phyloP scores from a whole-genome alignment of 2,329 filamentous ascomycete genomes.

The Scedosporium boydii region DNA sequence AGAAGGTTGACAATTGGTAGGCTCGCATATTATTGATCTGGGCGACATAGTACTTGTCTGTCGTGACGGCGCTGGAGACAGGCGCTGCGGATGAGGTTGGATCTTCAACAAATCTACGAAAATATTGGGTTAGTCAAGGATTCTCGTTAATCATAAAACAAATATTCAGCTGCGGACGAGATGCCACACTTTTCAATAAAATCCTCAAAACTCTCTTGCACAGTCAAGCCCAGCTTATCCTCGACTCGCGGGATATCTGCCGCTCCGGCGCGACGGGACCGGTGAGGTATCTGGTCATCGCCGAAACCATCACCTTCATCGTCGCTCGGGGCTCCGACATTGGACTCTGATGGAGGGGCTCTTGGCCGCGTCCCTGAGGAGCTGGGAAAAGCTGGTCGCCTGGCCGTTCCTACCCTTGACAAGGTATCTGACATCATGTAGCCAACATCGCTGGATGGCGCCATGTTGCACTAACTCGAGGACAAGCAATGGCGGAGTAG shows the following conservation, averaged over 20 bases:
- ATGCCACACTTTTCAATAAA: conserved; percentile 64
- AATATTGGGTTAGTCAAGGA: conserved; percentile 3
- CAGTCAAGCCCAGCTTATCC: conserved; percentile 64
- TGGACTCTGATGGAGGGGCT: conserved; percentile 51
- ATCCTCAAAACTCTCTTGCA: conserved; percentile 67
- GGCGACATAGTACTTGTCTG: conserved; percentile 76
- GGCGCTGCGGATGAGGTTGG: conserved; percentile 53
- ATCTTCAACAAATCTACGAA: conserved; percentile 55
- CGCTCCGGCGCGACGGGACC: conserved; percentile 27
- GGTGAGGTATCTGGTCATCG: conserved; percentile 52
- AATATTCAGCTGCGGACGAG: neutral
- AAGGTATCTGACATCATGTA: conserved; percentile 48
- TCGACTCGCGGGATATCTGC: conserved; percentile 60
- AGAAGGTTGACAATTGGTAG: conserved; percentile 73
- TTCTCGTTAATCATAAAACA: neutral
- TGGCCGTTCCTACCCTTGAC: conserved; percentile 30
- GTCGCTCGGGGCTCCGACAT: conserved; percentile 48
- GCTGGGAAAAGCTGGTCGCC: conserved; percentile 33
- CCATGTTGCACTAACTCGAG: conserved; percentile 24
- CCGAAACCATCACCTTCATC: conserved; percentile 54
- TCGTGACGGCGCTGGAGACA: conserved; percentile 60
- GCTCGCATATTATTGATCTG: conserved; percentile 70
- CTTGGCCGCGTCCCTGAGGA: conserved; percentile 45
- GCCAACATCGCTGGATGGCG: conserved; percentile 46
- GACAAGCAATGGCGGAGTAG: neutral